A percentile compares a stretch with the other conserved stretches of the same genome.
Evolutionary conservation across 257 asterid species (phyloP).

Genomic region (Solanum neorickii): DNA sequence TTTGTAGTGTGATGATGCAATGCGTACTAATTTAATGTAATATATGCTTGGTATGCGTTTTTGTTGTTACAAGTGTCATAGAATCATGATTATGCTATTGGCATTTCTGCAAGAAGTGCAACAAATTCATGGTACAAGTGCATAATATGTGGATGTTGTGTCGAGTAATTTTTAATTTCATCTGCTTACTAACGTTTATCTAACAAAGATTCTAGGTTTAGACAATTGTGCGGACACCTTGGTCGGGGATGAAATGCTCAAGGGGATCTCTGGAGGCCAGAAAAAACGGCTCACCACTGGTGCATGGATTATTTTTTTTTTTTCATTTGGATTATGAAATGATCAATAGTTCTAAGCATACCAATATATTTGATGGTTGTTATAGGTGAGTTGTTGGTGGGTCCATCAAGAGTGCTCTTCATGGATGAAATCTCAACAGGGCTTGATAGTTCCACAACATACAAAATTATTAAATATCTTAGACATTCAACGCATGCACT

Average conservation of each 20-base stretch:
- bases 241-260: slow-evolving; percentile 96
- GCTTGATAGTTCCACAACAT: slow-evolving; percentile 92
- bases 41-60: neutral
- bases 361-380: slow-evolving; percentile 20
- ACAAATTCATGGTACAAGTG: neutral
- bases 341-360: neutral
- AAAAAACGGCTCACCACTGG: slow-evolving; percentile 91
- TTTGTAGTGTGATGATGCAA: neutral
- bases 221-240: slow-evolving; percentile 78
- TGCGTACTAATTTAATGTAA: neutral
- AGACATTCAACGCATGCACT: slow-evolving; percentile 70
- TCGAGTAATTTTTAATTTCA: neutral
- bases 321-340: slow-evolving; percentile 1
- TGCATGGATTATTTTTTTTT: slow-evolving; percentile 7
- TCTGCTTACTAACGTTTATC: slow-evolving; percentile 11
- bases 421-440: slow-evolving; percentile 98
- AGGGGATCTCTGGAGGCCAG: slow-evolving; percentile 96
- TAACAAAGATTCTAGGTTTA: slow-evolving; percentile 93
- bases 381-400: slow-evolving; percentile 77
- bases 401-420: slow-evolving; percentile 75
- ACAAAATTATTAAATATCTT: slow-evolving; percentile 72
- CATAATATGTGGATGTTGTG: neutral
- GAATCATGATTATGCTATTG: neutral
- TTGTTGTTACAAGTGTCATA: neutral
- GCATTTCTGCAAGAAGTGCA: neutral